Conservation (phyloP, 495 filamentous ascomycete genomes). For the Annulohypoxylon bovei region DNA sequence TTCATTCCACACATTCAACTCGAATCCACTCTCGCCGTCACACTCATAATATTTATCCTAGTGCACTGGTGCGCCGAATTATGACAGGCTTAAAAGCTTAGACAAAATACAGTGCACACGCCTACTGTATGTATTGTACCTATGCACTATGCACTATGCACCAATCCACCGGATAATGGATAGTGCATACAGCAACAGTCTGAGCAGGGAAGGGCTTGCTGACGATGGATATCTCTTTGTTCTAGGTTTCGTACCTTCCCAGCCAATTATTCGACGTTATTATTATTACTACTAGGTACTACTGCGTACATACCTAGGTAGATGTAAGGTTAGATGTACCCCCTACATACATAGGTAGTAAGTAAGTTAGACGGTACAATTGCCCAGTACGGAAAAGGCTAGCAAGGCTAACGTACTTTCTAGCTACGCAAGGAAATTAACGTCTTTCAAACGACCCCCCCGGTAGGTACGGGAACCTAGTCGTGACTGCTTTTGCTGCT, state of each 20-base stretch:
- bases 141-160: constrained; percentile 12
- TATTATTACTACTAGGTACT: not conserved
- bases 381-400: not conserved
- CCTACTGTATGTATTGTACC: not conserved
- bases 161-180: constrained; percentile 25
- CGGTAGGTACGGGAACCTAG: not conserved
- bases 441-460: constrained; percentile 20
- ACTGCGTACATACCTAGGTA: not conserved
- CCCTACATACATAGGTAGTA: not conserved
- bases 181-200: constrained; percentile 9
- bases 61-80: constrained; percentile 10
- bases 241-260: constrained; percentile 9
- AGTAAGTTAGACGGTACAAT: not conserved
- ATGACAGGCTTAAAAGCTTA: constrained; percentile 18
- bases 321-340: not conserved
- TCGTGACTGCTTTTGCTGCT: constrained; percentile 17
- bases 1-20: constrained; percentile 14
- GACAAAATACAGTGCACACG: not conserved
- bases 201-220: constrained; percentile 19
- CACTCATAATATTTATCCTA: constrained; percentile 18
- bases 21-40: constrained; percentile 24
- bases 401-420: not conserved
- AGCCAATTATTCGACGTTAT: constrained; percentile 9
- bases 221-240: constrained; percentile 4
- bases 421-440: constrained; percentile 15